phyloP scores from a whole-genome alignment of 305 asterid genomes.

The Rubia tinctorum region DNA sequence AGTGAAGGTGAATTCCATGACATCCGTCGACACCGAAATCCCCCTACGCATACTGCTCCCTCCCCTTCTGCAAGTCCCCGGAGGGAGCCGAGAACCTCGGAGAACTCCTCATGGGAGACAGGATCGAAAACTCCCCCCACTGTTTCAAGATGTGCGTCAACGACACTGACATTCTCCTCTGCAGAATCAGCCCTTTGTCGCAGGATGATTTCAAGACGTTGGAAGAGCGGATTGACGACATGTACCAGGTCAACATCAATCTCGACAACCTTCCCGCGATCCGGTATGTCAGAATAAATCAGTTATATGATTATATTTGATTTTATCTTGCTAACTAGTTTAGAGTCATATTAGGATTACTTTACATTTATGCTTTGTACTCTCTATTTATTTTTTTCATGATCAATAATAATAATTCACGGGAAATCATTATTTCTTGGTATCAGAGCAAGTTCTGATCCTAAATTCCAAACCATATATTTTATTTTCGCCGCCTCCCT shows the following conservation, averaged over 20 bases:
- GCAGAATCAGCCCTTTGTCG: conserved; percentile 25
- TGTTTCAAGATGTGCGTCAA: conserved; percentile 32
- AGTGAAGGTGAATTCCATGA: conserved; percentile 41
- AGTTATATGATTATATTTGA: too few relatives aligned
- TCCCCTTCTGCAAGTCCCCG: conserved; percentile 37
- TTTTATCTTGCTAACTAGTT: too few relatives aligned
- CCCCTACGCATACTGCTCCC: conserved; percentile 32
- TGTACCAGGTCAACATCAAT: conserved; percentile 37
- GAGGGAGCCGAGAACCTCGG: conserved; percentile 38
- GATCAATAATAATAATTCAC: too few relatives aligned
- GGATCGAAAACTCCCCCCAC: conserved; percentile 42
- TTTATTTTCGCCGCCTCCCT: too few relatives aligned
- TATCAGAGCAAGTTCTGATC: too few relatives aligned
- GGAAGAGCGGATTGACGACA: conserved; percentile 30
- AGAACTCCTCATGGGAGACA: conserved; percentile 40
- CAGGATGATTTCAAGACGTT: conserved; percentile 26
- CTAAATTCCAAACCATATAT: too few relatives aligned
- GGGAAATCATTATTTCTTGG: too few relatives aligned
- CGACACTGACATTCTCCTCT: conserved; percentile 27
- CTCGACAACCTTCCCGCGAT: conserved; percentile 42
- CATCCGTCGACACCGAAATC: conserved; percentile 42
- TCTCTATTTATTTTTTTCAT: too few relatives aligned
- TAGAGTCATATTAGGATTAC: too few relatives aligned
- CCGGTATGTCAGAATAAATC: too few relatives aligned
- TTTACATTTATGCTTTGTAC: too few relatives aligned